Conservation (phyloP, 257 asterid species). For the Solanum sejunctum region DNA sequence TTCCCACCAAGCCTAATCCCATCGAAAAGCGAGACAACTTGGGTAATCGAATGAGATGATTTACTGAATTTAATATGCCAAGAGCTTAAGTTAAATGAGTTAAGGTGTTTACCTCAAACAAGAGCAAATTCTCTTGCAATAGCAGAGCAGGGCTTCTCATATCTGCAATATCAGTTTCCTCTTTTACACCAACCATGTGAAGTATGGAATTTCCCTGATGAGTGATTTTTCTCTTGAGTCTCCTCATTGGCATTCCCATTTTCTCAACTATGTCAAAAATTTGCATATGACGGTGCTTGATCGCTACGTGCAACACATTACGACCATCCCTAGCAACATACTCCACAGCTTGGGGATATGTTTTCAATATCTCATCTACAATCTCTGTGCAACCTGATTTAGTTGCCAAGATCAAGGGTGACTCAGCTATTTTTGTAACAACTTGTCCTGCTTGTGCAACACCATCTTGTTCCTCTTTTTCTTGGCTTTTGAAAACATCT, state of each 20-base stretch:
- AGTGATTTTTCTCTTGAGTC: background rate
- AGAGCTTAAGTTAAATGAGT: background rate
- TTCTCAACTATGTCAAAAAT: background rate
- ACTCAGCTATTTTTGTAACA: background rate
- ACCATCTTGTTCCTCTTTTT: background rate
- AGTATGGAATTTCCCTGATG: conserved; percentile 2
- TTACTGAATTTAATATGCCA: background rate
- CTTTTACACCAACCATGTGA: conserved; percentile 8
- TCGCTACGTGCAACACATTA: conserved; percentile 1
- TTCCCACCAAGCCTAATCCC: too few species aligned
- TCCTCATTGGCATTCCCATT: background rate
- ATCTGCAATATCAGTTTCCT: background rate
- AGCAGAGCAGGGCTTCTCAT: conserved; percentile 4
- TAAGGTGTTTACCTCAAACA: background rate
- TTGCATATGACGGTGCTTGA: background rate
- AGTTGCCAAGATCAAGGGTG: conserved; percentile 5
- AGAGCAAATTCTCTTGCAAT: conserved; percentile 5
- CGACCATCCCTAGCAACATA: conserved; percentile 2
- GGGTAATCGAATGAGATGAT: background rate
- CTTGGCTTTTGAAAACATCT: background rate
- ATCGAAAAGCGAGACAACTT: background rate
- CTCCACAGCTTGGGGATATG: conserved; percentile 4
- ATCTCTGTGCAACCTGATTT: conserved; percentile 4
- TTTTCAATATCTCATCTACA: background rate
- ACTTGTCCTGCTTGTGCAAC: background rate